A percentile compares a stretch with the other conserved stretches of the same genome.
These are phyloP conservation scores for Calcarisporium arbuscula DNA, from an alignment of 2,329 filamentous ascomycete genomes.

Conservation along the genomic window DNA sequence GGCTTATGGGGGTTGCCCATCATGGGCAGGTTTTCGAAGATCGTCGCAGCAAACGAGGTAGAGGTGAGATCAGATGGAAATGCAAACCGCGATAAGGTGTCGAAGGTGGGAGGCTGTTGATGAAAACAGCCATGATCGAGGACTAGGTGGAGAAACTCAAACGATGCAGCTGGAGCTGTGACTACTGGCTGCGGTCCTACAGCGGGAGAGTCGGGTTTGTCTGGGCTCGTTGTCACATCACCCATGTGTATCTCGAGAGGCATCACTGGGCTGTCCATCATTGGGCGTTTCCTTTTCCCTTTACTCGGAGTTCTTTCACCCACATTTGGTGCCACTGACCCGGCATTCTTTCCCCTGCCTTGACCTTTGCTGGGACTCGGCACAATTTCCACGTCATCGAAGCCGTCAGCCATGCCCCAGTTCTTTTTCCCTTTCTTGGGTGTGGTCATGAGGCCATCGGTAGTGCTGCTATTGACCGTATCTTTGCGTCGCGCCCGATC, in stretches of 20 bases:
- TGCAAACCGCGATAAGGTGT: conserved; percentile 56
- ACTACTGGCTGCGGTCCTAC: conserved; percentile 15
- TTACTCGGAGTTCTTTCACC: conserved; percentile 57
- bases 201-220: conserved; percentile 13
- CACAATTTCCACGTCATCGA: conserved; percentile 60
- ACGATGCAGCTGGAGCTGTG: conserved; percentile 24
- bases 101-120: conserved; percentile 56
- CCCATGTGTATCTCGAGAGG: conserved; percentile 48
- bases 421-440: conserved; percentile 53
- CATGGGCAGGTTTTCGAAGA: conserved; percentile 60
- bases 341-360: conserved; percentile 30
- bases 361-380: conserved; percentile 47
- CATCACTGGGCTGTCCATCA: conserved; percentile 59
- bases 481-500: conserved; percentile 44
- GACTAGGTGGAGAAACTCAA: conserved; percentile 56
- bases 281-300: conserved; percentile 62
- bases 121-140: conserved; percentile 54
- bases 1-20: conserved; percentile 44
- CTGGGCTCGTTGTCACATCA: conserved; percentile 31
- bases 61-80: conserved; percentile 56
- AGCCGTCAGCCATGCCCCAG: conserved; percentile 64
- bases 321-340: conserved; percentile 37
- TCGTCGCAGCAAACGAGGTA: conserved; percentile 57
- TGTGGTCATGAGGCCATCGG: conserved; percentile 35
- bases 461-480: conserved; percentile 15